phyloP scores from a whole-genome alignment of 192 early-diverging fungal genomes.

The Pilaira anomala region DNA sequence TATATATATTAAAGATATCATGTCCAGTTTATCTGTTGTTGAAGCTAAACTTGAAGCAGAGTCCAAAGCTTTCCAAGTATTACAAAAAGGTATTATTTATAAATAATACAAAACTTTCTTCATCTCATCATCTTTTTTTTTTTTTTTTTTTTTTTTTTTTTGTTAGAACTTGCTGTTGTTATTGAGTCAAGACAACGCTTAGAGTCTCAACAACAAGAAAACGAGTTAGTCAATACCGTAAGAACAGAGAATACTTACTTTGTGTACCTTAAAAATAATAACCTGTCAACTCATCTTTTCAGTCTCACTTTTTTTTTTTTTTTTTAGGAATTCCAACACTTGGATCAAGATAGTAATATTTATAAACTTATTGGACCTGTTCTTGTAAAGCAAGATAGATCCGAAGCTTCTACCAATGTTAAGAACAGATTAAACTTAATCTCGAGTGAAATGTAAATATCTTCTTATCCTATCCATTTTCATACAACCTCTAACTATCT shows the following conservation, averaged over 20 bases:
- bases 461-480: not conserved
- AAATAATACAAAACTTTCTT: no score
- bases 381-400: constrained; percentile 86
- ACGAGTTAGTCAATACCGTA: constrained; percentile 86
- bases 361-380: constrained; percentile 98
- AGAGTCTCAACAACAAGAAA: constrained; percentile 95
- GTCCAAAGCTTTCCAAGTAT: constrained; percentile 64
- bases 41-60: constrained; percentile 67
- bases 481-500: not conserved
- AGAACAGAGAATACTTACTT: not conserved
- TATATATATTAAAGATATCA: not conserved
- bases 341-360: constrained; percentile 80
- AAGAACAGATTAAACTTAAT: constrained; percentile 95
- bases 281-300: not conserved
- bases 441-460: constrained; percentile 74
- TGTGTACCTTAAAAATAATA: not conserved
- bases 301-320: not conserved
- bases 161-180: constrained; percentile 69
- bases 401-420: constrained; percentile 85
- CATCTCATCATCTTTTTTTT: not conserved
- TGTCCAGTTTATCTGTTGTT: constrained; percentile 39
- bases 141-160: constrained; percentile 1
- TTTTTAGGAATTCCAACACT: constrained; percentile 78
- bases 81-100: constrained; percentile 70
- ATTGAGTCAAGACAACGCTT: constrained; percentile 76